phyloP scores from a whole-genome alignment of 2,329 filamentous ascomycete genomes.

The Mycosphaerelloides madeirae region DNA sequence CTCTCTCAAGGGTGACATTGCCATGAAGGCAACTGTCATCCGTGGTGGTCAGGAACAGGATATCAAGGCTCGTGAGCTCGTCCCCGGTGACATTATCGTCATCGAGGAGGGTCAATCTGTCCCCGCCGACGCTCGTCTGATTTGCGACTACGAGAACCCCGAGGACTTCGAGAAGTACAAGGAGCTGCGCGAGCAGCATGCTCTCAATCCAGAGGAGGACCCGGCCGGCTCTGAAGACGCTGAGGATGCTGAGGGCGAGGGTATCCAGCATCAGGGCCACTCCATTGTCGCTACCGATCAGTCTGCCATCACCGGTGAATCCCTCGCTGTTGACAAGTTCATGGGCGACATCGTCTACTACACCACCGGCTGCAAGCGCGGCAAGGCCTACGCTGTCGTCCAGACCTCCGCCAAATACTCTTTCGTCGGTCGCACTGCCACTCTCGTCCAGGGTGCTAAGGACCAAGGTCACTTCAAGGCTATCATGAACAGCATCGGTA shows the following conservation, averaged over 20 bases:
- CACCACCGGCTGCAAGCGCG: slow-evolving; percentile 76
- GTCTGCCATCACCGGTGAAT: slow-evolving; percentile 77
- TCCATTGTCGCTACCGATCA: slow-evolving; percentile 69
- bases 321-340: slow-evolving; percentile 72
- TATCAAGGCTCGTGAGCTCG: slow-evolving; percentile 68
- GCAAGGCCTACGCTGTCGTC: slow-evolving; percentile 67
- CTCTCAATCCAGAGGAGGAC: slow-evolving; percentile 53
- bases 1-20: slow-evolving; percentile 71
- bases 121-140: slow-evolving; percentile 65
- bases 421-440: slow-evolving; percentile 72
- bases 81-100: slow-evolving; percentile 70
- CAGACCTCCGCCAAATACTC: slow-evolving; percentile 64
- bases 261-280: slow-evolving; percentile 59
- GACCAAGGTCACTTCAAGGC: slow-evolving; percentile 77
- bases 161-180: slow-evolving; percentile 64
- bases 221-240: slow-evolving; percentile 57
- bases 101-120: slow-evolving; percentile 68
- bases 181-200: slow-evolving; percentile 54
- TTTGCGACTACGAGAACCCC: slow-evolving; percentile 66
- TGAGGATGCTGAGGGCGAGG: slow-evolving; percentile 54
- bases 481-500: slow-evolving; percentile 78
- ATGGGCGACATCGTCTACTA: slow-evolving; percentile 74
- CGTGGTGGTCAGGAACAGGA: slow-evolving; percentile 64
- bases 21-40: slow-evolving; percentile 65
- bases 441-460: slow-evolving; percentile 68